phyloP scores from a whole-genome alignment of 768 basidiomycete species.

The Dacryopinax spathularia region DNA sequence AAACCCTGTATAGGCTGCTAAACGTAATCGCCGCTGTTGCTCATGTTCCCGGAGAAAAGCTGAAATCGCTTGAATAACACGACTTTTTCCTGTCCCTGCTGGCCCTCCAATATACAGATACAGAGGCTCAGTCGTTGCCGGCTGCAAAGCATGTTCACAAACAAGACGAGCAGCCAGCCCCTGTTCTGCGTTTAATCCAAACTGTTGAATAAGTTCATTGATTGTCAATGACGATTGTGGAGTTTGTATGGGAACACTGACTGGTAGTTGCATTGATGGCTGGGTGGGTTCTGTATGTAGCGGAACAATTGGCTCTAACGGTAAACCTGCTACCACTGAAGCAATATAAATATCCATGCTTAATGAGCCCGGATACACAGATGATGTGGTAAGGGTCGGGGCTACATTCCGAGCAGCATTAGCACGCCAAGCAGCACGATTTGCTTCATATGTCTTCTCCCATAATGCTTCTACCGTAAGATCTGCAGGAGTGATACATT shows the following conservation, averaged over 20 bases:
- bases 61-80: constrained; percentile 26
- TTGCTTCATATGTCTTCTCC: no score
- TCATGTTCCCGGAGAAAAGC: constrained; percentile 23
- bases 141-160: constrained; percentile 16
- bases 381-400: no score
- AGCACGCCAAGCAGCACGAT: no score
- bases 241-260: not conserved
- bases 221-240: constrained; percentile 11
- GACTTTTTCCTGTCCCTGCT: constrained; percentile 33
- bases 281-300: constrained; percentile 1
- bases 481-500: no score
- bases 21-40: constrained; percentile 10
- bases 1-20: constrained; percentile 27
- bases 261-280: not conserved
- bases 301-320: constrained; percentile 3
- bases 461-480: no score
- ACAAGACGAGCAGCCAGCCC: constrained; percentile 24
- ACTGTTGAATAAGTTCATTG: constrained; percentile 16
- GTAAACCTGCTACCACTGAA: not conserved
- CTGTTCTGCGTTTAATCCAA: constrained; percentile 27
- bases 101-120: constrained; percentile 28
- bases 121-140: constrained; percentile 10
- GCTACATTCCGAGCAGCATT: no score
- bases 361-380: constrained; percentile 5
- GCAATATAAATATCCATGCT: not conserved